Base-by-base conservation (phyloP, 2,329 filamentous ascomycete genomes). In the Volutella citrinella region DNA sequence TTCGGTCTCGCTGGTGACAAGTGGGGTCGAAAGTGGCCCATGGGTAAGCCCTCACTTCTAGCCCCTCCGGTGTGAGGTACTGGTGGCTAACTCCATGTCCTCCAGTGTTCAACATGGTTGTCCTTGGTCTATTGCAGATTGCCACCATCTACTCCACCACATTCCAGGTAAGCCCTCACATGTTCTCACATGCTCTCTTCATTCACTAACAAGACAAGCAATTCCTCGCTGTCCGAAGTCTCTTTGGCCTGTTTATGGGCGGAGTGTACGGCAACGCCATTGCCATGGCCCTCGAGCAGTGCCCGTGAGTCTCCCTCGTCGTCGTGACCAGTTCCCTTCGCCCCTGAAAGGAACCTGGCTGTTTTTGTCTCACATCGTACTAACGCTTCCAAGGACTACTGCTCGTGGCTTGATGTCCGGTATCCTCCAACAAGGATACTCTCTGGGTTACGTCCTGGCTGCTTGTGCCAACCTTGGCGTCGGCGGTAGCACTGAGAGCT, bases 11-110 rank as follows among this genome's bases (percentile, higher is more conserved):
- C 83, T 2, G 83, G 84, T 45, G 87, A 94, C 61, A 80, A 80
- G 46, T 93, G 79, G 57, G 87, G 87, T 7, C 77, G 87, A 35
- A 91, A 90, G 64, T 87, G 84, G 81, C 85, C 86, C 27, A 87
- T 90, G 82, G n/a, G n/a, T n/a, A n/a, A n/a, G n/a, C n/a, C n/a
- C n/a, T n/a, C n/a, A n/a, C n/a, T n/a, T n/a, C n/a, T n/a, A n/a
- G n/a, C n/a, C n/a, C n/a, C n/a, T n/a, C n/a, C n/a, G n/a, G n/a
- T n/a, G n/a, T n/a, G n/a, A n/a, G n/a, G n/a, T n/a, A n/a, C n/a
- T n/a, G n/a, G n/a, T n/a, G n/a, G n/a, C n/a, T n/a, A n/a, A n/a
- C 69, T 87, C 5, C 80, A 80, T 26, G 46, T 80, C 15, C 63
- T 84, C 5, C 78, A n/a, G 20, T 22, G 20, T 12, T 22, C 20